Percentiles rank a stretch among this genome's conserved stretches.
Conservation (phyloP, 176 grass and related monocot genomes). For the Elaeis guineensis region DNA sequence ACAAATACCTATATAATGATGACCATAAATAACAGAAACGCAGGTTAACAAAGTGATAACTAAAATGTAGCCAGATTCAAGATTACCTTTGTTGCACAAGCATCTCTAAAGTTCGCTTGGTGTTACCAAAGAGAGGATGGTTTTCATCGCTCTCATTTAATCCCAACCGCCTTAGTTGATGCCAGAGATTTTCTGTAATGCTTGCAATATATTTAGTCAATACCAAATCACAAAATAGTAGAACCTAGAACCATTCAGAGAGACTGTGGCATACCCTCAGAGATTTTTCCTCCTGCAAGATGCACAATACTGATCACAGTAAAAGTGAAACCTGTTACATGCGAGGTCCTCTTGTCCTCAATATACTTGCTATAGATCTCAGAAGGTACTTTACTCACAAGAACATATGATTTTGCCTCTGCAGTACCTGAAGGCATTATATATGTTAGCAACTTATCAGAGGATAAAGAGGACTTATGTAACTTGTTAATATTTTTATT, state of each 20-base stretch:
- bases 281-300: slow-evolving; percentile 55
- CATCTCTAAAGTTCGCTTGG: slow-evolving; percentile 66
- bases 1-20: slow-evolving; percentile 53
- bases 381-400: slow-evolving; percentile 49
- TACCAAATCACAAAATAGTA: not conserved
- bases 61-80: not conserved
- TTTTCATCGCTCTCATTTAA: slow-evolving; percentile 58
- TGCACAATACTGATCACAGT: slow-evolving; percentile 59
- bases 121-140: slow-evolving; percentile 50
- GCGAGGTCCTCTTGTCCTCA: slow-evolving; percentile 46
- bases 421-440: slow-evolving; percentile 22
- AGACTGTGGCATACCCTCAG: slow-evolving; percentile 42
- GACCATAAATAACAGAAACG: not conserved
- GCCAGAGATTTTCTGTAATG: slow-evolving; percentile 75
- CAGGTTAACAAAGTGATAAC: not conserved
- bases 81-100: slow-evolving; percentile 78
- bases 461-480: too few relatives aligned
- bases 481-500: too few relatives aligned
- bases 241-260: not conserved
- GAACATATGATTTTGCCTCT: slow-evolving; percentile 69
- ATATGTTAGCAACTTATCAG: not conserved
- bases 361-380: slow-evolving; percentile 52
- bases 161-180: slow-evolving; percentile 62
- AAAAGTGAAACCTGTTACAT: slow-evolving; percentile 65
- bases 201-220: not conserved